Evolutionary conservation across 2,329 filamentous ascomycete genomes (phyloP), one percentile per base, ranked within the genome.

Genomic region (Aspergillus glaucus): DNA sequence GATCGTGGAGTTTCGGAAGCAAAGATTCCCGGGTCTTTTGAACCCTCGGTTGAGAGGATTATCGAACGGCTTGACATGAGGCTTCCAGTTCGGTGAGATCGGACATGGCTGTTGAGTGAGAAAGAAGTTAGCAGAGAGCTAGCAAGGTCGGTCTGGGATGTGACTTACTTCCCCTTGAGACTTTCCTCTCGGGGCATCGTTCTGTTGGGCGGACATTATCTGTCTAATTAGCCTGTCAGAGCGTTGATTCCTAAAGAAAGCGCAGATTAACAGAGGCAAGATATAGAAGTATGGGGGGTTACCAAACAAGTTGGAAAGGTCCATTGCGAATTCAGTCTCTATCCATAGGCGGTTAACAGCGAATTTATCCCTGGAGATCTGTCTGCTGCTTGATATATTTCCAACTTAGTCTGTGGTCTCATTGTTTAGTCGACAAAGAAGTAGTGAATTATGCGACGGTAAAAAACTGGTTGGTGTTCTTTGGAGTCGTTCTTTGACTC

Each of bases 1-100:
- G 5, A 64, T 50, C 12, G 46, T 45, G 6, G 52, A 50, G 50
- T 64, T 67, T 15, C 62, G 57, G 51, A 66, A 67, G 48, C 64
- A 65, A 8, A 57, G 40, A 21, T 34, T 41, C 3, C 30, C n/a
- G 9, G 41, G 26, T 19, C 46, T 41, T 19, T 45, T 34, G 49
- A 57, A 54, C 22, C 55, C 51, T 17, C 37, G 22, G 22, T 15
- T 6, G 12, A 40, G n/a, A n/a, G 14, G 6, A 3, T 36, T 7
- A 17, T 36, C 34, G 34, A 36, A 36, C 34, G 14, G 34, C n/a
- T 36, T 36, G 34, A 15, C 14, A 40, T 40, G 37, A 12, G 15
- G 8, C 4, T 22, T 46, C 41, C 44, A 24, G 36, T n/a, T 21
- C 14, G 24, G 21, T 5, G n/a, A 14, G 15, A 30, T 43, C 22